Base-by-base conservation (phyloP, 169 alveolate genomes). In the Plasmodium yoelii region DNA sequence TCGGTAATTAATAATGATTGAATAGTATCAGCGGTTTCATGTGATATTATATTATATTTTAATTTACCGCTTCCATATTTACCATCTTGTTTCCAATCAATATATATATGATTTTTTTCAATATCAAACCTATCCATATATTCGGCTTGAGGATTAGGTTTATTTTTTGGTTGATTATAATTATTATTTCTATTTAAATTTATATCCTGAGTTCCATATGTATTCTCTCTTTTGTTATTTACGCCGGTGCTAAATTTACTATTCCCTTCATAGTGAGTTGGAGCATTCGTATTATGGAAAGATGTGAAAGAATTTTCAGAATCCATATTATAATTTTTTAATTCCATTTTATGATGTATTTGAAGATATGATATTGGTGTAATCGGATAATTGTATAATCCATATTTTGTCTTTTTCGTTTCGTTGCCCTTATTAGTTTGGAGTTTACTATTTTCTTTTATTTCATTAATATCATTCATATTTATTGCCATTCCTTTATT, bases 111-210 rank as follows among this genome's bases (percentile, higher is more conserved):
- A 47, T 80, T 80, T 44, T 53, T 80, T 5, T 22, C 51, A 28
- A 80, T 65, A 80, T 80, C 90, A 47, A 80, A 80, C 42, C 71
- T 80, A 65, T 65, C 70, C 90, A 80, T 80, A 80, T 53, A 80
- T 51, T 24, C 24, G 12, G 34, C 44, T 80, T 80, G 90, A 39
- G 90, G 90, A 22, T 80, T 80, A 34, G 7, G 42, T 34, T 34
- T 34, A 34, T 34, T 34, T 34, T 34, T 5, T 34, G 42, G 42
- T 34, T 34, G 4, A 3, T 34, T 34, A 3, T 34, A 34, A 4
- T 34, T 34, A 34, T 34, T 34, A 34, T 34, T 34, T 3, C 42
- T 34, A 2, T 34, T 34, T 34, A 34, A 34, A 34, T 34, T 5
- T 34, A 34, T 34, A 34, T 34, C 4, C 42, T 34, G 42, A 34